Percentiles rank a stretch among this genome's conserved stretches.
Conservation (phyloP, 129 eudicot species). For the Erigeron canadensis region DNA sequence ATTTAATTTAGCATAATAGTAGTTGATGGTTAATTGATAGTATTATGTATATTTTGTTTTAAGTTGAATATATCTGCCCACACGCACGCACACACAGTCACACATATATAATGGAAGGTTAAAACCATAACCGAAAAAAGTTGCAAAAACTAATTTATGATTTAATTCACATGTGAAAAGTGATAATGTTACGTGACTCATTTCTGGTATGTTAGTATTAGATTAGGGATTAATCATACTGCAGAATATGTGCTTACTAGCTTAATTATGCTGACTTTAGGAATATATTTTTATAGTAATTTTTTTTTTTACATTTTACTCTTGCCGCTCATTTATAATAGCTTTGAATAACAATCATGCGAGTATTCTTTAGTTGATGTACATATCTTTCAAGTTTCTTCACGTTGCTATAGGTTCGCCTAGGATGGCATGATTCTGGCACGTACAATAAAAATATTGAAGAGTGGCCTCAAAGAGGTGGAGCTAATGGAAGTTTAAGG, state of each 20-base stretch:
- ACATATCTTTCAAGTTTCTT: conserved; percentile 7
- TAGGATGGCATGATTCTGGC: conserved; percentile 99
- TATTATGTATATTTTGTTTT: not conserved
- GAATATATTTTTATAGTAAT: not conserved
- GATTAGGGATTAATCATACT: no score
- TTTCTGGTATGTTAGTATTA: no score
- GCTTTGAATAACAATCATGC: conserved; percentile 9
- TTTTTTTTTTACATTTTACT: conserved; percentile 3
- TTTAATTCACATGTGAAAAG: no score
- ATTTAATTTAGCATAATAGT: conserved; percentile 1
- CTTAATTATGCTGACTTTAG: no score
- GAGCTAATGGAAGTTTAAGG: conserved; percentile 95
- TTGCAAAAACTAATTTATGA: no score
- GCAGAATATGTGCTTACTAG: no score
- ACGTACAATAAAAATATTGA: conserved; percentile 83
- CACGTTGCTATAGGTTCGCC: conserved; percentile 58
- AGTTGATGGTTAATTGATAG: not conserved
- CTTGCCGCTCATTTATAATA: conserved; percentile 6
- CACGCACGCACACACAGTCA: no score
- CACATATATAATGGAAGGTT: no score
- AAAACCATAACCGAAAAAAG: no score
- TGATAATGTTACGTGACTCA: no score
- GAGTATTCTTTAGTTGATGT: conserved; percentile 6
- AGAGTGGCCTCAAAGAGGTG: conserved; percentile 98
- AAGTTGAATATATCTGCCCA: not conserved